A percentile compares a stretch with the other conserved stretches of the same genome.
Evolutionary conservation across 2,329 filamentous ascomycete species (phyloP).

Genomic region (Ophiostoma australiae): DNA sequence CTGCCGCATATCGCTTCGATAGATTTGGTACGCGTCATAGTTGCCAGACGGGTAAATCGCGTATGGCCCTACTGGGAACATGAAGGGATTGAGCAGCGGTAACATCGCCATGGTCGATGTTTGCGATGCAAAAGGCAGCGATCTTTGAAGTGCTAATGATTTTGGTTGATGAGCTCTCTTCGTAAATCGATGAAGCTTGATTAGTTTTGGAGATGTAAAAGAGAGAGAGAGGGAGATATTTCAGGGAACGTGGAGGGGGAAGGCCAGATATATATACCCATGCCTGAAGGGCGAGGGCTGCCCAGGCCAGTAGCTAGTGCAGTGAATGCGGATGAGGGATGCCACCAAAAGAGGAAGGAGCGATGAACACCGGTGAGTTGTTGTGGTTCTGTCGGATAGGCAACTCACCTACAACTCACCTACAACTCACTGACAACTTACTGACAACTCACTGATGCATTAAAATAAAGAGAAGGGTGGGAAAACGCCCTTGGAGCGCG

Average conservation of each 20-base stretch:
- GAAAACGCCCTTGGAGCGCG: neutral
- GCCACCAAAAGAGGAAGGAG: neutral
- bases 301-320: neutral
- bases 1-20: too few relatives aligned
- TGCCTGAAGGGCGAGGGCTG: neutral
- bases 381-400: neutral
- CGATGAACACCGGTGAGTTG: neutral
- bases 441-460: too few relatives aligned
- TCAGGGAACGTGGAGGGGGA: neutral
- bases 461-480: too few relatives aligned
- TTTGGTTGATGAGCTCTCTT: neutral
- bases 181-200: neutral
- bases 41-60: too few relatives aligned
- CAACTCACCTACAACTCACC: neutral
- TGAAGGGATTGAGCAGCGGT: neutral
- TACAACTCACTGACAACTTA: too few relatives aligned
- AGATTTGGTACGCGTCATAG: neutral
- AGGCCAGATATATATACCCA: constrained; percentile 15
- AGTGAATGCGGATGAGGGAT: neutral
- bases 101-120: neutral
- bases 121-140: too few relatives aligned
- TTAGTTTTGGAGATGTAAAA: neutral
- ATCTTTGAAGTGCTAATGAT: neutral
- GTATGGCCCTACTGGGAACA: neutral
- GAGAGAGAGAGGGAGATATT: neutral